Percentiles rank a stretch among this genome's conserved stretches.
These are phyloP conservation scores for Diaporthe citriasiana DNA, from an alignment of 2,329 filamentous ascomycete species.

Conservation along the genomic window DNA sequence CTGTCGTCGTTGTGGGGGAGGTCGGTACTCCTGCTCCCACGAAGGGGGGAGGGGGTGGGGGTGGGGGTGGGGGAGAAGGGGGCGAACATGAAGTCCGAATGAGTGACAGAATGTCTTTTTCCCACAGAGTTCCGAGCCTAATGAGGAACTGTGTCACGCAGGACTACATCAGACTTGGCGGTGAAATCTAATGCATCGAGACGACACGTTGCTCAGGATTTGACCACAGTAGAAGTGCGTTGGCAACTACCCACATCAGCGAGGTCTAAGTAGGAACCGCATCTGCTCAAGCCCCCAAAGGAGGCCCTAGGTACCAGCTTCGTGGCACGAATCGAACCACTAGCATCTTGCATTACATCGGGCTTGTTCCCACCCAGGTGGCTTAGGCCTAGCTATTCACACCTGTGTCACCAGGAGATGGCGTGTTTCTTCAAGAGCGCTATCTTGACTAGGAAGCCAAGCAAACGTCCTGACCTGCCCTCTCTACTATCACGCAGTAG, in stretches of 20 bases:
- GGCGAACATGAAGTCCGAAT: not conserved
- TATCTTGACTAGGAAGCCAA: not conserved
- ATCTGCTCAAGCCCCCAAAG: not conserved
- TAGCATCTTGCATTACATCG: slow-evolving; percentile 2
- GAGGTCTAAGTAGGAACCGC: not conserved
- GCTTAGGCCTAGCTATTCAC: not conserved
- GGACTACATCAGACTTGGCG: not conserved
- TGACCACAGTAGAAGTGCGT: not conserved
- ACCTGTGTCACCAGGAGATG: not conserved
- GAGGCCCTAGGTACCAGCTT: not conserved
- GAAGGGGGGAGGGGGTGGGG: not conserved
- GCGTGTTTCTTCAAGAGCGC: not conserved
- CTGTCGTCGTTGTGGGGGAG: not conserved
- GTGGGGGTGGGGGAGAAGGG: not conserved
- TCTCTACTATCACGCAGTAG: not conserved
- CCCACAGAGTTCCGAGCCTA: too few species aligned
- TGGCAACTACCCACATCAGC: not conserved
- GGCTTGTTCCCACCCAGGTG: not conserved
- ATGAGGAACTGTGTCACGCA: too few species aligned
- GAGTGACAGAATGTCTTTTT: not conserved
- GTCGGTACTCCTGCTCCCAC: not conserved
- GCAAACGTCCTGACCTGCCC: not conserved
- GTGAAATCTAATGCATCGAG: too few species aligned
- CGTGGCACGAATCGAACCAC: slow-evolving; percentile 11
- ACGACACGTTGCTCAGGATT: not conserved